A percentile compares a stretch with the other conserved stretches of the same genome.
Evolutionary conservation across 306 rosid species (phyloP).

Genomic region (Canavalia ensiformis): DNA sequence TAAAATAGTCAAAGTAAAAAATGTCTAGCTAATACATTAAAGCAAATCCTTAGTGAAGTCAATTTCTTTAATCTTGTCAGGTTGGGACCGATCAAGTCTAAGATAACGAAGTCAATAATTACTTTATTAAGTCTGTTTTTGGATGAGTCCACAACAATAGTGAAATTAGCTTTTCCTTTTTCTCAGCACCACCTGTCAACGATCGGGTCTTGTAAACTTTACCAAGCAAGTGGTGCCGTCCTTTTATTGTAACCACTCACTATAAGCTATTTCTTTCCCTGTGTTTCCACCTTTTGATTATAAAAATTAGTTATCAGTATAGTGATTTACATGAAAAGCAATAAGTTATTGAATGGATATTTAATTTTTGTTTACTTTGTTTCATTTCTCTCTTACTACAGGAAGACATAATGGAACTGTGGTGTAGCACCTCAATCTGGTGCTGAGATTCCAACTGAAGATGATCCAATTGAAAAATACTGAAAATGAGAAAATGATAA

Average conservation of each 20-base stretch:
- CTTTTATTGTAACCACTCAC: constrained; percentile 8
- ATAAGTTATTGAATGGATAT: constrained; percentile 13
- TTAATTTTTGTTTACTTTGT: constrained; percentile 15
- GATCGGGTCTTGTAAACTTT: constrained; percentile 21
- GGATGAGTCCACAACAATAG: constrained; percentile 27
- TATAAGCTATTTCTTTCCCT: not conserved
- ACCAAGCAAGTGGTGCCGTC: not conserved
- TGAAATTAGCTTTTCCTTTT: constrained; percentile 34
- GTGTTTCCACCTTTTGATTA: not conserved
- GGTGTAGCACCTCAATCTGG: constrained; percentile 55
- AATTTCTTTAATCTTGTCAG: not conserved
- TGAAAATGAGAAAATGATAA: constrained; percentile 48
- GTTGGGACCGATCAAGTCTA: not conserved
- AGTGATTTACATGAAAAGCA: constrained; percentile 4
- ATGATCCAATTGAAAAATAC: constrained; percentile 51
- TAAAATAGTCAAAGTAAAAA: not conserved
- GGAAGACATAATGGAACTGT: constrained; percentile 73
- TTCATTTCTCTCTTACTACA: constrained; percentile 44
- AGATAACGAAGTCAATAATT: constrained; percentile 20
- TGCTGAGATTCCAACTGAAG: constrained; percentile 47
- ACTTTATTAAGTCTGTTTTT: not conserved
- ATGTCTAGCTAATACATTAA: not conserved
- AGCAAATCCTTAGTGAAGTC: not conserved
- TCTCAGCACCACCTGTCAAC: not conserved
- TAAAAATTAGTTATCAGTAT: not conserved